phyloP scores from a whole-genome alignment of 176 grass and related monocot genomes.

The Carex littledalei region DNA sequence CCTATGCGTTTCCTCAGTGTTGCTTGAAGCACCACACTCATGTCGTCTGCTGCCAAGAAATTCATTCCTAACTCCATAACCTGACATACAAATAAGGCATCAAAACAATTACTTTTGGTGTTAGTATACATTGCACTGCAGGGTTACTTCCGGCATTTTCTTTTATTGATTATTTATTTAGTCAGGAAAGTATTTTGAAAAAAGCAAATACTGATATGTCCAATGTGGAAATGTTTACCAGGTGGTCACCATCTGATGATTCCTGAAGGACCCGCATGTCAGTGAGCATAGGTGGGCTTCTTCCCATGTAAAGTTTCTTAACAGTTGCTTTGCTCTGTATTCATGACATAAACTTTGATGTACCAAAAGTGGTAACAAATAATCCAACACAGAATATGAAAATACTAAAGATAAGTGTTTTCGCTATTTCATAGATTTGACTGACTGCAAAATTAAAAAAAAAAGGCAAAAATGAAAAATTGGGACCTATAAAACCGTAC shows the following conservation, averaged over 20 bases:
- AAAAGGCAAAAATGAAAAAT: neutral
- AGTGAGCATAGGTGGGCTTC: conserved; percentile 73
- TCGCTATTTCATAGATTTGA: neutral
- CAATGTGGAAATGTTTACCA: conserved; percentile 41
- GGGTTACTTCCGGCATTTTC: neutral
- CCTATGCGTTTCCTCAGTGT: conserved; percentile 67
- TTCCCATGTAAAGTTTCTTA: conserved; percentile 92
- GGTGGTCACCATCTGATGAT: conserved; percentile 87
- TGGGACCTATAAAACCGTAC: conserved; percentile 39
- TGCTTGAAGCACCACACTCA: conserved; percentile 82
- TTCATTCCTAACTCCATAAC: conserved; percentile 94
- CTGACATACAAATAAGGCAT: conserved; percentile 27
- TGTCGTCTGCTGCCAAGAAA: conserved; percentile 87
- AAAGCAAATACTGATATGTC: neutral
- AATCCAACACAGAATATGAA: conserved; percentile 7
- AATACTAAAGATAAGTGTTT: conserved; percentile 8
- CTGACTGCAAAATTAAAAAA: neutral
- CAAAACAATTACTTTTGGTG: conserved; percentile 9
- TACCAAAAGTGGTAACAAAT: conserved; percentile 1
- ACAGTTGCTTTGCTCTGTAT: conserved; percentile 78
- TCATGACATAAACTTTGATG: conserved; percentile 5
- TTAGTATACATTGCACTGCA: neutral
- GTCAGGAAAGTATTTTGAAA: neutral
- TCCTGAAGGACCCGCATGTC: conserved; percentile 72
- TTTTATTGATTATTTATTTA: neutral